Conservation (phyloP, 257 asterid species). For the Ilex aquifolium region DNA sequence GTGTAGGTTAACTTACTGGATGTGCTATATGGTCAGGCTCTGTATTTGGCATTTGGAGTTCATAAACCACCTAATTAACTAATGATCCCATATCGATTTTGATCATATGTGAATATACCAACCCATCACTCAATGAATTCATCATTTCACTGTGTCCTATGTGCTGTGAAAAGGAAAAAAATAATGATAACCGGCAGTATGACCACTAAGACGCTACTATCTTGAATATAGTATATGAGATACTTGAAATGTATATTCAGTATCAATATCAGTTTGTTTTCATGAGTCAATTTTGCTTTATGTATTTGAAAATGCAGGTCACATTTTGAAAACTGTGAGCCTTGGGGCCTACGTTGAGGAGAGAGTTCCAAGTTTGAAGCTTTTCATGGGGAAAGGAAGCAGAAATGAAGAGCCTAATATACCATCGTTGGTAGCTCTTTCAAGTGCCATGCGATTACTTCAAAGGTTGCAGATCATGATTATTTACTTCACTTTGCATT, state of each 20-base stretch:
- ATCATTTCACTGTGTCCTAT: too few species aligned
- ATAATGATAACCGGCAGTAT: too few species aligned
- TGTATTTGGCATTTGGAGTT: not conserved
- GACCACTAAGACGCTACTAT: not conserved
- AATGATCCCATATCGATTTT: not conserved
- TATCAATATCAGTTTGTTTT: not conserved
- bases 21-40: not conserved
- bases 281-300: not conserved
- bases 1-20: constrained; percentile 6
- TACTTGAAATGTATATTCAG: not conserved
- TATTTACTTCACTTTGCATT: too few species aligned
- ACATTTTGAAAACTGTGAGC: constrained; percentile 31
- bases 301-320: constrained; percentile 32
- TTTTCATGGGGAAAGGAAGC: constrained; percentile 34
- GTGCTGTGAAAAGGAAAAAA: not conserved
- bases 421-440: constrained; percentile 72
- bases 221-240: too few species aligned
- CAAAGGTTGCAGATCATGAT: constrained; percentile 46
- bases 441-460: constrained; percentile 71
- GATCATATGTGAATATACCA: not conserved
- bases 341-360: constrained; percentile 60
- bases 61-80: not conserved
- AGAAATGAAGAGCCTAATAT: constrained; percentile 30
- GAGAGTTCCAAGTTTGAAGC: constrained; percentile 60
- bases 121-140: too few species aligned